Percentiles rank a stretch among this genome's conserved stretches.
Conservation (phyloP, 1,284 basidiomycete species). For the Cryptococcus hybrid region DNA sequence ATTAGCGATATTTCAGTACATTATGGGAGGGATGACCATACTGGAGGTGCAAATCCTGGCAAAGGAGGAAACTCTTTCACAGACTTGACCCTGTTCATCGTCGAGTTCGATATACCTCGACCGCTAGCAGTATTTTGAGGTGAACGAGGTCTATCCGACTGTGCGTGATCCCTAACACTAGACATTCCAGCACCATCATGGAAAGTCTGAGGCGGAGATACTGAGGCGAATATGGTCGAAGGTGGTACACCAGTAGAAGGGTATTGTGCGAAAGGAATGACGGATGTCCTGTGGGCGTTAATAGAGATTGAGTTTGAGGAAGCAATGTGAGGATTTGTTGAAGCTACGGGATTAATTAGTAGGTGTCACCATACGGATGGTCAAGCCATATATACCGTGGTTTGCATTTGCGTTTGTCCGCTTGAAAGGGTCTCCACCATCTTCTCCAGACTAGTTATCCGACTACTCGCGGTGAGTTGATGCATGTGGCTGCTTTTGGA, state of each 20-base stretch:
- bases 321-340: constrained; percentile 43
- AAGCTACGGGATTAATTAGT: constrained; percentile 20
- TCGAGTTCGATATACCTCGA: not conserved
- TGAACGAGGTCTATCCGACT: constrained; percentile 13
- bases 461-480: constrained; percentile 10
- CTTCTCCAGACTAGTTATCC: constrained; percentile 39
- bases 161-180: constrained; percentile 1
- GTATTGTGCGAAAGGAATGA: constrained; percentile 17
- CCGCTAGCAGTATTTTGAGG: constrained; percentile 37
- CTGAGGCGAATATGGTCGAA: constrained; percentile 30
- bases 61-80: constrained; percentile 66
- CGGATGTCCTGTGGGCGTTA: constrained; percentile 18
- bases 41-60: constrained; percentile 84
- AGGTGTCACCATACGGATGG: not conserved
- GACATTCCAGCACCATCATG: not conserved
- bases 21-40: constrained; percentile 38
- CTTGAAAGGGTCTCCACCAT: constrained; percentile 39
- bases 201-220: constrained; percentile 30
- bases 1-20: constrained; percentile 1
- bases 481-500: not conserved
- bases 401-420: constrained; percentile 47
- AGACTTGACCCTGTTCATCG: not conserved
- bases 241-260: constrained; percentile 23
- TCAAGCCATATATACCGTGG: constrained; percentile 18
- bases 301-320: constrained; percentile 19